A percentile compares a stretch with the other conserved stretches of the same genome.
Evolutionary conservation across 495 filamentous ascomycete genomes (phyloP).

Genomic region (Penicillium diatomitis): DNA sequence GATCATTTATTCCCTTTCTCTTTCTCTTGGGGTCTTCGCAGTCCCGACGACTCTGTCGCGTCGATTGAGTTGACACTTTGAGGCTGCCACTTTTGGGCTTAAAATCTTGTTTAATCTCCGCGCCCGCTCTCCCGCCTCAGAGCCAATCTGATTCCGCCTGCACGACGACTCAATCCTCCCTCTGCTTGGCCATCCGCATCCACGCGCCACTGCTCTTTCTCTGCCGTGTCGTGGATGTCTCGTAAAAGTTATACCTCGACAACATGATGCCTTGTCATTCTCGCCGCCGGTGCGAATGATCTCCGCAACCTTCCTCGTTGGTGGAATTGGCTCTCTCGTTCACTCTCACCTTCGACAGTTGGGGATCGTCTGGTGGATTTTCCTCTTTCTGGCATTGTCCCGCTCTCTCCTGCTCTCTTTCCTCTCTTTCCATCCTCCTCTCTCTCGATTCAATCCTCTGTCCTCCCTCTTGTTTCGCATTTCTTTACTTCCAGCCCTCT

Average conservation of each 20-base stretch:
- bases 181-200: background rate
- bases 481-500: too few species aligned
- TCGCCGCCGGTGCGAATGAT: slow-evolving; percentile 1
- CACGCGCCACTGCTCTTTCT: background rate
- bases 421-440: too few species aligned
- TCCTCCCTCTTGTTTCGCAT: too few species aligned
- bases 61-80: too few species aligned
- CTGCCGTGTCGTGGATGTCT: background rate
- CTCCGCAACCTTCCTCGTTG: background rate
- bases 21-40: background rate
- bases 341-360: too few species aligned
- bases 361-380: too few species aligned
- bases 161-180: background rate
- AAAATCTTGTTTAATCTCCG: slow-evolving; percentile 4
- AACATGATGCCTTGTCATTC: slow-evolving; percentile 5
- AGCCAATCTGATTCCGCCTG: background rate
- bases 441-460: too few species aligned
- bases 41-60: background rate
- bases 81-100: background rate
- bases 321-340: background rate
- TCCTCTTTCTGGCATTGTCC: too few species aligned
- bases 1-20: background rate
- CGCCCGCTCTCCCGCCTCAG: background rate
- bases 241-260: background rate
- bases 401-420: too few species aligned